These are phyloP conservation scores for Cicer arietinum DNA, from an alignment of 306 rosid species.

Conservation along the genomic window DNA sequence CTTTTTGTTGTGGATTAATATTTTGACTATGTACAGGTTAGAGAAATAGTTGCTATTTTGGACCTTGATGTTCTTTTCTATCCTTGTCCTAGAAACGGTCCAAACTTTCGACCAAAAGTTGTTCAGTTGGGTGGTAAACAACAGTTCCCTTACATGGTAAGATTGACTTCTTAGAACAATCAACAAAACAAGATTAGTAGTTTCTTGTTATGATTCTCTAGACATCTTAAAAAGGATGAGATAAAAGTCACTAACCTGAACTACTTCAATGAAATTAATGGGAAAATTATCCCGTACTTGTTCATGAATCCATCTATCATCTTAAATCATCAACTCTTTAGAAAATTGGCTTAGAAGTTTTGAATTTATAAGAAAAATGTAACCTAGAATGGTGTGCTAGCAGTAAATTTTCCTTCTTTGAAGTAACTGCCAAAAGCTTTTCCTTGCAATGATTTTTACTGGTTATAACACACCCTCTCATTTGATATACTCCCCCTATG, in stretches of 20 bases:
- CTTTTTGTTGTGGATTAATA: conserved; percentile 44
- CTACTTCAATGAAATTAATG: conserved; percentile 17
- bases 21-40: conserved; percentile 63
- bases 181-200: conserved; percentile 6
- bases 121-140: conserved; percentile 86
- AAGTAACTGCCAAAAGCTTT: conserved; percentile 26
- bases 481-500: not conserved
- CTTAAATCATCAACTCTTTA: no score
- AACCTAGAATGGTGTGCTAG: not conserved
- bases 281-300: conserved; percentile 24
- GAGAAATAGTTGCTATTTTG: conserved; percentile 91
- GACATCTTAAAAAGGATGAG: conserved; percentile 2
- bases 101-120: conserved; percentile 90
- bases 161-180: conserved; percentile 41
- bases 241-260: conserved; percentile 9
- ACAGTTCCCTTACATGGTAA: conserved; percentile 97
- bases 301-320: conserved; percentile 3
- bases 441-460: not conserved
- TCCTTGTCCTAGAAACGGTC: conserved; percentile 94
- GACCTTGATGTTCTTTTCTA: conserved; percentile 92
- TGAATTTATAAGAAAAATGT: no score
- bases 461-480: not conserved
- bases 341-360: no score
- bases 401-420: not conserved
- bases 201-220: conserved; percentile 21